Conservation (phyloP, 108 stramenopile species). For the Conticribra weissflogii region DNA sequence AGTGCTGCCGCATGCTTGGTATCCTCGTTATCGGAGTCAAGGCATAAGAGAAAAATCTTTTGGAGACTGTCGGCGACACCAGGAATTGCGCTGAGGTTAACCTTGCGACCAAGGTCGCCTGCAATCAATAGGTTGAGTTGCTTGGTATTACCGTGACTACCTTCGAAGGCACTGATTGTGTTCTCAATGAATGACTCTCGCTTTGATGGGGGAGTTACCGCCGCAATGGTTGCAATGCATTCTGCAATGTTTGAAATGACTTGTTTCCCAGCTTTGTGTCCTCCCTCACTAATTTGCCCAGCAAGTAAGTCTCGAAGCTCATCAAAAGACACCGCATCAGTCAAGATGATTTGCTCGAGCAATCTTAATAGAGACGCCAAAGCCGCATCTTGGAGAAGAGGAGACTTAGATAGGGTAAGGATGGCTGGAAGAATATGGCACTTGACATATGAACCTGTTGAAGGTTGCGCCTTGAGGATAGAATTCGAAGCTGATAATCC, state of each 20-base stretch:
- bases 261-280: constrained; percentile 58
- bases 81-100: constrained; percentile 66
- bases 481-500: constrained; percentile 69
- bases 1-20: constrained; percentile 93
- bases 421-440: constrained; percentile 72
- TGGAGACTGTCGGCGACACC: constrained; percentile 58
- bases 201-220: constrained; percentile 54
- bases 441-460: constrained; percentile 59
- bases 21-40: constrained; percentile 89
- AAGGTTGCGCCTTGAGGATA: constrained; percentile 68
- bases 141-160: constrained; percentile 37
- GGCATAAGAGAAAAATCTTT: constrained; percentile 67
- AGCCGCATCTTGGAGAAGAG: constrained; percentile 90
- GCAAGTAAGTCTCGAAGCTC: constrained; percentile 71
- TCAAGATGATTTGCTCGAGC: constrained; percentile 65
- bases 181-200: constrained; percentile 52
- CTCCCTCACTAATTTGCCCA: constrained; percentile 42
- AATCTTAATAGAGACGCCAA: constrained; percentile 77
- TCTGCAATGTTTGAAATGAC: constrained; percentile 83
- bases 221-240: constrained; percentile 76
- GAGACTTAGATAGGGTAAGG: constrained; percentile 81
- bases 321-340: constrained; percentile 66
- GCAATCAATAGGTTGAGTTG: constrained; percentile 88
- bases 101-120: constrained; percentile 90
- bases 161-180: constrained; percentile 54